Conservation (phyloP, 352 stramenopile species). For the Detonula confervacea region DNA sequence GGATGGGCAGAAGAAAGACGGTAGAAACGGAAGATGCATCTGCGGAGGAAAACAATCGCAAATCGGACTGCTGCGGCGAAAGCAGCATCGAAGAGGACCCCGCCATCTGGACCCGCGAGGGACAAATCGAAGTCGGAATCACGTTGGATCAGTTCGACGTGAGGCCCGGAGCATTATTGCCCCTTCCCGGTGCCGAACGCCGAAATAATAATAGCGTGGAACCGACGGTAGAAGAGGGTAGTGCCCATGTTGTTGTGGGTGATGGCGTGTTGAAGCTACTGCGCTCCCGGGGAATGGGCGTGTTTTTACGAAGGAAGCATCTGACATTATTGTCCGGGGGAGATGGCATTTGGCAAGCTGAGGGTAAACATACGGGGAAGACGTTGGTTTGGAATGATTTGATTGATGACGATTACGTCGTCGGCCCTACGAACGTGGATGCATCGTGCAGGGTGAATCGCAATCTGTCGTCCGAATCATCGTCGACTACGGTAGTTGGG, state of each 20-base stretch:
- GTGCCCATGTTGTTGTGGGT: neutral
- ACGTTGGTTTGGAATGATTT: conserved; percentile 35
- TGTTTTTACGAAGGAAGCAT: conserved; percentile 50
- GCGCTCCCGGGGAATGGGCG: conserved; percentile 13
- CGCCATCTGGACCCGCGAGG: conserved; percentile 37
- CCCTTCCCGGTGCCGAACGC: neutral
- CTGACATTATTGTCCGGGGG: conserved; percentile 6
- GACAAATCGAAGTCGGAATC: conserved; percentile 54
- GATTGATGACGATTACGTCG: conserved; percentile 41
- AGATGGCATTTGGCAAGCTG: neutral
- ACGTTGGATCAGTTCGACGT: conserved; percentile 49
- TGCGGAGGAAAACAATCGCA: conserved; percentile 1
- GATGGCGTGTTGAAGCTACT: conserved; percentile 36
- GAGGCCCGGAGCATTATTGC: conserved; percentile 27
- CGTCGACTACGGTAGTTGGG: neutral
- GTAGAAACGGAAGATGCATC: conserved; percentile 3
- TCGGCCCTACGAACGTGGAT: conserved; percentile 44
- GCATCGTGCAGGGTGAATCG: conserved; percentile 43
- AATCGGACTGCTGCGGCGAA: conserved; percentile 12
- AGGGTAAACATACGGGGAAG: conserved; percentile 21
- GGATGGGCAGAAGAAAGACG: neutral
- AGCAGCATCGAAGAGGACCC: conserved; percentile 24
- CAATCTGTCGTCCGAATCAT: conserved; percentile 9
- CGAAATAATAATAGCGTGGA: neutral
- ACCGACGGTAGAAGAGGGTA: neutral